A percentile compares a stretch with the other conserved stretches of the same genome.
Evolutionary conservation across 2,329 filamentous ascomycete species (phyloP).

Genomic region (Didymella glomerata): DNA sequence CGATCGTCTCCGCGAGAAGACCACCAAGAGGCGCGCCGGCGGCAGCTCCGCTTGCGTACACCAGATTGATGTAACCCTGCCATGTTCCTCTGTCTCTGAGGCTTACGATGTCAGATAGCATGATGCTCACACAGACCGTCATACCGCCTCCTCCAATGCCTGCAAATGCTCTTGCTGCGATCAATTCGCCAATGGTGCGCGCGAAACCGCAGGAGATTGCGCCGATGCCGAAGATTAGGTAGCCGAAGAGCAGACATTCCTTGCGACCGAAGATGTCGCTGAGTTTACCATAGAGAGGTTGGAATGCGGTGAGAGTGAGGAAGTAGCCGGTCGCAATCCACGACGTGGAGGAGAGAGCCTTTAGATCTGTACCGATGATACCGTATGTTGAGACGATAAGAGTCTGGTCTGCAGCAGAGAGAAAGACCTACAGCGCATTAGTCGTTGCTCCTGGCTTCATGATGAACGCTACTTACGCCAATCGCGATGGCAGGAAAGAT

Average conservation of each 20-base stretch:
- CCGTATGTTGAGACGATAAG: conserved; percentile 81
- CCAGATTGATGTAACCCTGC: conserved; percentile 78
- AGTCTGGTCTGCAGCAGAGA: conserved; percentile 77
- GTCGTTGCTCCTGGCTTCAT: background rate
- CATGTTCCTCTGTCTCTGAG: conserved; percentile 74
- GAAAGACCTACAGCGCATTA: conserved; percentile 64
- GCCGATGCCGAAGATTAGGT: conserved; percentile 70
- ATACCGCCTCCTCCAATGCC: conserved; percentile 76
- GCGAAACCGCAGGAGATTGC: conserved; percentile 71
- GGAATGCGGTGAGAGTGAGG: conserved; percentile 76
- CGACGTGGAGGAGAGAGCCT: conserved; percentile 76
- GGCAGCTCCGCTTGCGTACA: conserved; percentile 73
- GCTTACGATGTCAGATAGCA: conserved; percentile 75
- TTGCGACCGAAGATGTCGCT: conserved; percentile 77
- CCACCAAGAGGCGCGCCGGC: conserved; percentile 75
- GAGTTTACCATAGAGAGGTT: conserved; percentile 76
- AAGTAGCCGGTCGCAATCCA: conserved; percentile 78
- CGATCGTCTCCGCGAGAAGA: conserved; percentile 74
- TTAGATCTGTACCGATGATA: conserved; percentile 76
- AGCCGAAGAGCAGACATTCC: conserved; percentile 69
- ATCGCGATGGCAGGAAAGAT: conserved; percentile 69
- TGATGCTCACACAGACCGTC: conserved; percentile 72
- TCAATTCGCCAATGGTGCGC: conserved; percentile 70
- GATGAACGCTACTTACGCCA: conserved; percentile 59
- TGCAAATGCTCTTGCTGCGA: conserved; percentile 68